Evolutionary conservation across 345 rosid species (phyloP).

Genomic region (Brassica juncea): DNA sequence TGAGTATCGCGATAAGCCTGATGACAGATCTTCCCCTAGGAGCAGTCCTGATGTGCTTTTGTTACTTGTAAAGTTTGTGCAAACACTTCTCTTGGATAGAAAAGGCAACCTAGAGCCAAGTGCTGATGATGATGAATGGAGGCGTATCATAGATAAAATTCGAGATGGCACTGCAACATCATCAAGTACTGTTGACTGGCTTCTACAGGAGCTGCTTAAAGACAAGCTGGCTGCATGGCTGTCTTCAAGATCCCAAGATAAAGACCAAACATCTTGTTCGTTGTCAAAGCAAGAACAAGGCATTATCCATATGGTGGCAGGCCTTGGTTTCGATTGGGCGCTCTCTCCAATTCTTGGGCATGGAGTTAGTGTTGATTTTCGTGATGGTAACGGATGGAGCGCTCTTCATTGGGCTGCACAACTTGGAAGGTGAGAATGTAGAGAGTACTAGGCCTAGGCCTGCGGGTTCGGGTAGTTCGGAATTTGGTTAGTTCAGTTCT

Average conservation of each 20-base stretch:
- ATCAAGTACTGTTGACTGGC: slow-evolving; percentile 65
- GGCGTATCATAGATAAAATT: slow-evolving; percentile 54
- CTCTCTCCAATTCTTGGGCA: slow-evolving; percentile 63
- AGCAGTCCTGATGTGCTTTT: slow-evolving; percentile 59
- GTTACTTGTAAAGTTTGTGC: slow-evolving; percentile 69
- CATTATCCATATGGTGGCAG: slow-evolving; percentile 83
- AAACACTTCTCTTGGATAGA: slow-evolving; percentile 63
- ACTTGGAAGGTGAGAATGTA: slow-evolving; percentile 70
- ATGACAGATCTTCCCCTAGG: slow-evolving; percentile 28
- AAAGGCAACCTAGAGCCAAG: slow-evolving; percentile 42
- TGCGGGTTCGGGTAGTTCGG: no score
- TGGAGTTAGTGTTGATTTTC: slow-evolving; percentile 74
- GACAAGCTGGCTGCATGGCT: slow-evolving; percentile 84
- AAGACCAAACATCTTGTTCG: slow-evolving; percentile 44
- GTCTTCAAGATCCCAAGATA: slow-evolving; percentile 51
- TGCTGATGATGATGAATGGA: slow-evolving; percentile 60
- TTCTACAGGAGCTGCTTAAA: slow-evolving; percentile 80
- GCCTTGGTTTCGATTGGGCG: slow-evolving; percentile 93
- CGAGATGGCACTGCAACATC: slow-evolving; percentile 60
- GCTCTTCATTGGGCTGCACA: slow-evolving; percentile 99
- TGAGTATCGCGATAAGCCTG: slow-evolving; percentile 58
- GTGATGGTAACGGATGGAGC: slow-evolving; percentile 90
- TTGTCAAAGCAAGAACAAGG: slow-evolving; percentile 93
- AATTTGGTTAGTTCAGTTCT: no score
- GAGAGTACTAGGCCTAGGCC: neutral